Evolutionary conservation across 1,139 yeast genomes (phyloP).

Genomic region (Kluyveromyces sp.): DNA sequence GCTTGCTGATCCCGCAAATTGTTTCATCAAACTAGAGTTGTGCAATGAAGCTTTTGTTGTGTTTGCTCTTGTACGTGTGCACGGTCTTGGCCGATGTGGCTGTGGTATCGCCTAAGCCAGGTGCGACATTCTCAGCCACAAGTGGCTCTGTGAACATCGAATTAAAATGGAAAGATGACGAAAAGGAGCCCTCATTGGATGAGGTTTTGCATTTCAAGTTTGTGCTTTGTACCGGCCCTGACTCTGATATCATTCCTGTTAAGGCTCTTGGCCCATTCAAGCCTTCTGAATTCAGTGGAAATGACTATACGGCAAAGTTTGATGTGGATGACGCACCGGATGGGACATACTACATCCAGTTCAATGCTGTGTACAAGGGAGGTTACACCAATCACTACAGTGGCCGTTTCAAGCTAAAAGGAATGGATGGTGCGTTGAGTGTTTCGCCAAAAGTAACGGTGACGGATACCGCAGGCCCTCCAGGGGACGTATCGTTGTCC

Average conservation of each 20-base stretch:
- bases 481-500: conserved; percentile 37
- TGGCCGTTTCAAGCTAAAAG: conserved; percentile 52
- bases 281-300: conserved; percentile 25
- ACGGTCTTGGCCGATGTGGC: conserved; percentile 40
- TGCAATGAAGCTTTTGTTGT: conserved; percentile 5
- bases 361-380: conserved; percentile 39
- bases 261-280: conserved; percentile 30
- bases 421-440: conserved; percentile 57
- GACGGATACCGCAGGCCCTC: conserved; percentile 29
- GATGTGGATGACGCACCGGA: conserved; percentile 42
- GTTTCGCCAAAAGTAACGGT: conserved; percentile 16
- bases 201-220: conserved; percentile 46
- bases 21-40: too few species aligned
- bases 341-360: conserved; percentile 66
- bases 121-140: conserved; percentile 42
- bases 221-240: conserved; percentile 65
- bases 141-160: conserved; percentile 42
- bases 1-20: too few species aligned
- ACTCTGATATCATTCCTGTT: conserved; percentile 41
- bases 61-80: not conserved
- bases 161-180: conserved; percentile 55
- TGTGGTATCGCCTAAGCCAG: conserved; percentile 43
- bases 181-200: conserved; percentile 39
- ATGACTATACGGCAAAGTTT: conserved; percentile 38
- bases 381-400: conserved; percentile 63